These are phyloP conservation scores for Millerozyma acaciae DNA, from an alignment of 805 yeast species.

Conservation along the genomic window DNA sequence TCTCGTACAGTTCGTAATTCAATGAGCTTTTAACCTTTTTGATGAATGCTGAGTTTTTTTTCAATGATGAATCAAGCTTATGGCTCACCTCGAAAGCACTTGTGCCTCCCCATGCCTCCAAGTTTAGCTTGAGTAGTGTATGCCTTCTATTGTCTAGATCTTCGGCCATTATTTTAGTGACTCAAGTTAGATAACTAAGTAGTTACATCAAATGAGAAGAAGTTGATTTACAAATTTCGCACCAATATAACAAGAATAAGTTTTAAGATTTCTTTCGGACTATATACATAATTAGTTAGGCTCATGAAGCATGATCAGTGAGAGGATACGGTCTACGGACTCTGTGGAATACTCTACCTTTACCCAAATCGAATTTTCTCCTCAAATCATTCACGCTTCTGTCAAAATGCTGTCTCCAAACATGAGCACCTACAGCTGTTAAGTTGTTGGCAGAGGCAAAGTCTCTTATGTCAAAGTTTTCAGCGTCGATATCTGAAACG, in stretches of 20 bases:
- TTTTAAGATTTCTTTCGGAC: no score
- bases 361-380: conserved; percentile 64
- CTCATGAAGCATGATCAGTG: conserved; percentile 1
- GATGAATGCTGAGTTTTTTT: conserved; percentile 77
- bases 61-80: conserved; percentile 69
- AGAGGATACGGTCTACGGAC: conserved; percentile 41
- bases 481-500: conserved; percentile 29
- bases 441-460: conserved; percentile 57
- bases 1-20: conserved; percentile 43
- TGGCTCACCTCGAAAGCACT: conserved; percentile 10
- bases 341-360: conserved; percentile 72
- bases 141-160: conserved; percentile 15
- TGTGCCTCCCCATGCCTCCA: conserved; percentile 53
- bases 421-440: conserved; percentile 84
- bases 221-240: no score
- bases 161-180: conserved; percentile 13
- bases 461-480: conserved; percentile 65
- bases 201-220: no score
- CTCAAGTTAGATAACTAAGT: no score
- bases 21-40: conserved; percentile 61
- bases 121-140: conserved; percentile 34
- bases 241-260: no score
- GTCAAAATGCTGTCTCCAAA: conserved; percentile 87
- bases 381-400: conserved; percentile 66
- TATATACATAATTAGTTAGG: neutral